Conservation (phyloP, 305 asterid species). For the Striga hermonthica region DNA sequence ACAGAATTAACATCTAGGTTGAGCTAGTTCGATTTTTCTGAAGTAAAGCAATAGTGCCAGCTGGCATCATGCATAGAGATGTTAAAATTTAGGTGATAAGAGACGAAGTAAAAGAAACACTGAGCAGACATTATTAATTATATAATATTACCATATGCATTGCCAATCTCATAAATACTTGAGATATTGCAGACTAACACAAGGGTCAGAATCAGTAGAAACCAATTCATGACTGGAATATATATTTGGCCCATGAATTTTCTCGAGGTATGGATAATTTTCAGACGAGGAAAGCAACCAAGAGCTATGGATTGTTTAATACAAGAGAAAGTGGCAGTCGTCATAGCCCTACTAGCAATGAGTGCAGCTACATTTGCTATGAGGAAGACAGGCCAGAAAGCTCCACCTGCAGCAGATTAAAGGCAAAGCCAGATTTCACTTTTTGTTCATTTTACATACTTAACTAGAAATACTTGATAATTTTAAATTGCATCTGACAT, state of each 20-base stretch:
- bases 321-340: constrained; percentile 97
- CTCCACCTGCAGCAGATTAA: constrained; percentile 68
- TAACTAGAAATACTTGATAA: constrained; percentile 20
- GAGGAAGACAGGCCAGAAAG: constrained; percentile 93
- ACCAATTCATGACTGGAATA: constrained; percentile 98
- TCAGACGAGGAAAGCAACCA: constrained; percentile 99
- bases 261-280: constrained; percentile 92
- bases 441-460: constrained; percentile 9
- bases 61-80: constrained; percentile 15
- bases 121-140: constrained; percentile 13
- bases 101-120: no score
- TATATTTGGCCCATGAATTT: constrained; percentile 99
- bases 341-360: constrained; percentile 99
- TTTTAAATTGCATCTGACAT: not conserved
- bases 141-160: constrained; percentile 80
- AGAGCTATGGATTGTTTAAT: constrained; percentile 92
- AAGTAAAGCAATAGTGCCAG: not conserved
- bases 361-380: constrained; percentile 95
- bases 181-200: constrained; percentile 91
- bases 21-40: not conserved
- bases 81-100: not conserved
- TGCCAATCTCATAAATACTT: constrained; percentile 94
- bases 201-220: constrained; percentile 75
- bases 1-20: not conserved
- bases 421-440: constrained; percentile 27